A percentile compares a stretch with the other conserved stretches of the same genome.
phyloP scores from a whole-genome alignment of 208 protist species.

The Acanthamoeba sp. region DNA sequence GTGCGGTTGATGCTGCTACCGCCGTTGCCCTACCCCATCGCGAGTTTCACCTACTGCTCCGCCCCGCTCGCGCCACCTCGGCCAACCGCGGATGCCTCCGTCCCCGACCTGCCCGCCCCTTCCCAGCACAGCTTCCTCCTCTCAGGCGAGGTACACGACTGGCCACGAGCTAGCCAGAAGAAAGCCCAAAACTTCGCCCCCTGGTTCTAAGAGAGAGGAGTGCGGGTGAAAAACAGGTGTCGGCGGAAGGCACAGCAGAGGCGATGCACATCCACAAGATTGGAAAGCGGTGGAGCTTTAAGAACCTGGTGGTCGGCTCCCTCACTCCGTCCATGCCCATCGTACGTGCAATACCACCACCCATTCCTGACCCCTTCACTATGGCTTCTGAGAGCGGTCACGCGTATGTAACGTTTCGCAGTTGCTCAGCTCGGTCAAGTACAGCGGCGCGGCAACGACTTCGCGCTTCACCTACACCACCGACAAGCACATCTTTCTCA shows the following conservation, averaged over 20 bases:
- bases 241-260: slow-evolving; percentile 1
- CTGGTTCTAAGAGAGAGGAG: too few species aligned
- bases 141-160: not conserved
- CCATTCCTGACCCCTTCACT: too few species aligned
- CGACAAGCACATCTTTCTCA: slow-evolving; percentile 67
- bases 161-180: too few species aligned
- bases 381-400: too few species aligned
- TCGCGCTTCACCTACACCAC: slow-evolving; percentile 57
- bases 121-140: slow-evolving; percentile 29
- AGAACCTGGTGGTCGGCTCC: slow-evolving; percentile 5
- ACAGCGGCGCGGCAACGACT: not conserved
- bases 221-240: not conserved
- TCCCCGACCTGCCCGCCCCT: not conserved
- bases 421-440: slow-evolving; percentile 26
- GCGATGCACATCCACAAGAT: slow-evolving; percentile 47
- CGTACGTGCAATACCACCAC: too few species aligned
- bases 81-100: not conserved
- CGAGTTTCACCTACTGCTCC: slow-evolving; percentile 18
- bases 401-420: too few species aligned
- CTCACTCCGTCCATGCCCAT: not conserved
- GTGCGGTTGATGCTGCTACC: slow-evolving; percentile 15
- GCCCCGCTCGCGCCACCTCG: not conserved
- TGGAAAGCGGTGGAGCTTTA: not conserved
- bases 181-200: too few species aligned
- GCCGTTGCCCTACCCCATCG: not conserved